These are phyloP conservation scores for Pyrenophora teres DNA, from an alignment of 2,329 filamentous ascomycete species.

Conservation along the genomic window DNA sequence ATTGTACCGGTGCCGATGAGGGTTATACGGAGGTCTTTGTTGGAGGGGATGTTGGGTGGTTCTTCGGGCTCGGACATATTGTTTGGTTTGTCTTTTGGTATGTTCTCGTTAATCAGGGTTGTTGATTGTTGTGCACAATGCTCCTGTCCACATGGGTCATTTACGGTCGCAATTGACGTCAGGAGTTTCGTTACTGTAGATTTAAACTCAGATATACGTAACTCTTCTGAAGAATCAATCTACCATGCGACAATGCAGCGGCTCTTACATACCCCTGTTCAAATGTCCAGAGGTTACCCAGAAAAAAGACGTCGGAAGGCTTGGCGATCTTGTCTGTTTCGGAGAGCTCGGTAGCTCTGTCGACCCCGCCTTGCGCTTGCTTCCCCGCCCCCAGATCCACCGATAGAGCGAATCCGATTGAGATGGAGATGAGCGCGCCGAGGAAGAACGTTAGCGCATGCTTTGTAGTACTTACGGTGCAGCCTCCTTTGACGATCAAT, in stretches of 20 bases:
- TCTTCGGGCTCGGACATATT: constrained; percentile 12
- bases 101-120: no score
- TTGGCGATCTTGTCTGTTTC: constrained; percentile 17
- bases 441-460: constrained; percentile 18
- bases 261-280: constrained; percentile 3
- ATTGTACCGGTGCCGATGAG: constrained; percentile 57
- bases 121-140: no score
- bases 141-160: no score
- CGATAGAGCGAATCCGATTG: constrained; percentile 33
- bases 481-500: background rate
- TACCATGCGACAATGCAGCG: constrained; percentile 1
- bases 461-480: background rate
- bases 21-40: constrained; percentile 40
- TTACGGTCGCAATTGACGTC: no score
- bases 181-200: no score
- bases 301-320: background rate
- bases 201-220: background rate
- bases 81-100: background rate
- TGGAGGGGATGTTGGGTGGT: background rate
- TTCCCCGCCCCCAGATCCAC: constrained; percentile 38
- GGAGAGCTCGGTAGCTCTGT: constrained; percentile 10
- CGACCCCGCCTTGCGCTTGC: constrained; percentile 28
- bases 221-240: background rate
- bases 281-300: background rate
- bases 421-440: constrained; percentile 14